A percentile compares a stretch with the other conserved stretches of the same genome.
Evolutionary conservation across 352 stramenopile genomes (phyloP).

Genomic region (Blastocystis hominis): DNA sequence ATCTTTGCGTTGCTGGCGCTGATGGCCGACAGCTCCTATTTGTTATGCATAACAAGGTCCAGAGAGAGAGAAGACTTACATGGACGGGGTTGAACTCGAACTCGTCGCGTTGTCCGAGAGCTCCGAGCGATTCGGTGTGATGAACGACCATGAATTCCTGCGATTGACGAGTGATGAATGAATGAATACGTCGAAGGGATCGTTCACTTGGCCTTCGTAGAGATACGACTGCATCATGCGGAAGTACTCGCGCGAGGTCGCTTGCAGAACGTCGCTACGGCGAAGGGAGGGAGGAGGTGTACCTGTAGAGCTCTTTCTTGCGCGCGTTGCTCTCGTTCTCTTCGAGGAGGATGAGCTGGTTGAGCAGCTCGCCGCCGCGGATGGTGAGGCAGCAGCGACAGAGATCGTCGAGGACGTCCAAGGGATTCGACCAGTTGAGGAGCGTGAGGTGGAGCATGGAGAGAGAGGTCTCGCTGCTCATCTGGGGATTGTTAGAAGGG

Average conservation of each 20-base stretch:
- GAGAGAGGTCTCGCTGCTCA: not conserved
- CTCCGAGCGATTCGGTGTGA: not conserved
- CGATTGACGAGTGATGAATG: not conserved
- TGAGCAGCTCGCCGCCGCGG: slow-evolving; percentile 10
- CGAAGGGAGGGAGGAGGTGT: not conserved
- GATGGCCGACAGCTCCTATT: slow-evolving; percentile 20
- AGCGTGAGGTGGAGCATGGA: not conserved
- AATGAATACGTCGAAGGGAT: not conserved
- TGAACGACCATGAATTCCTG: slow-evolving; percentile 48
- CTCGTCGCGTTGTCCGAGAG: not conserved
- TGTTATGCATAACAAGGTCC: not conserved
- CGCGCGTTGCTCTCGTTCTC: slow-evolving; percentile 33
- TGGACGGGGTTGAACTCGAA: slow-evolving; percentile 22
- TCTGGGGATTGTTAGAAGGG: not conserved
- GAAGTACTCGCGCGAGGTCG: not conserved
- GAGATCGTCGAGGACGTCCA: not conserved
- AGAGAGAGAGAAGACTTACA: not conserved
- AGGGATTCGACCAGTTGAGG: not conserved
- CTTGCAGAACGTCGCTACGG: not conserved
- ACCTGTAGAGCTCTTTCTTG: not conserved
- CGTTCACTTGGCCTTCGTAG: not conserved
- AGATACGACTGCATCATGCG: slow-evolving; percentile 36
- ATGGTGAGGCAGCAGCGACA: not conserved
- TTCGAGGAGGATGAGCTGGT: slow-evolving; percentile 31
- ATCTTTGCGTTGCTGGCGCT: not conserved